Base-by-base conservation (phyloP, 257 asterid genomes). In the Jacaranda copaia region DNA sequence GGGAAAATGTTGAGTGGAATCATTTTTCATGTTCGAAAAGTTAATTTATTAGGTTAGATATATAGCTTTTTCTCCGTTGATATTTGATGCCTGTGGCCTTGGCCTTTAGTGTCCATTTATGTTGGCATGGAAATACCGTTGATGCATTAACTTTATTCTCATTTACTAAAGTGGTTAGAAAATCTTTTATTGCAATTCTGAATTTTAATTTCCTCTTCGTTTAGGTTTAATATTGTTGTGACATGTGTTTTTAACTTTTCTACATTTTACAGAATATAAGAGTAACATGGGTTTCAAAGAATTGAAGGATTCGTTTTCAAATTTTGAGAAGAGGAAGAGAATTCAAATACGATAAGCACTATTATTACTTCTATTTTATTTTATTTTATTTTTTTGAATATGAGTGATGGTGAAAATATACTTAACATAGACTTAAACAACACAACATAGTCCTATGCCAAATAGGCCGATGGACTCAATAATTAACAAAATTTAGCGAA, bases 91-190 rank as follows among this genome's bases (percentile, higher is more conserved):
- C 14, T 63, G 14, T 39, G 40, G 5, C 68, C 46, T 5, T 25
- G 9, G 19, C 46, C 68, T 32, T 5, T 13, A 61, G 15, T 46
- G 12, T 61, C 18, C 36, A 63, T 63, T 63, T 36, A 63, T 63
- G 16, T 36, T 15, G 20, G 25, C 69, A 15, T 63, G 32, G 49
- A 36, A 39, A 63, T 5, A 15, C 20, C 20, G 69, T 63, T 63
- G 69, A 15, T 36, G 15, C 32, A 63, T 63, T 63, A 14, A 63
- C 49, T 63, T 63, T 59, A 51, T 32, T 15, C 69, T 38, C 25
- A 40, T 63, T 59, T 20, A 32, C 4, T 63, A 3, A 1, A 36
- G 12, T 36, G 51, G 12, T n/a, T 35, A 35, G 40, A 61, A 61
- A 61, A 32, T 14, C 51, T 39, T 63, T 63, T 38, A 39, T 38